A percentile compares a stretch with the other conserved stretches of the same genome.
These are phyloP conservation scores for Xylaria sp. DNA, from an alignment of 2,329 filamentous ascomycete species.

Conservation along the genomic window DNA sequence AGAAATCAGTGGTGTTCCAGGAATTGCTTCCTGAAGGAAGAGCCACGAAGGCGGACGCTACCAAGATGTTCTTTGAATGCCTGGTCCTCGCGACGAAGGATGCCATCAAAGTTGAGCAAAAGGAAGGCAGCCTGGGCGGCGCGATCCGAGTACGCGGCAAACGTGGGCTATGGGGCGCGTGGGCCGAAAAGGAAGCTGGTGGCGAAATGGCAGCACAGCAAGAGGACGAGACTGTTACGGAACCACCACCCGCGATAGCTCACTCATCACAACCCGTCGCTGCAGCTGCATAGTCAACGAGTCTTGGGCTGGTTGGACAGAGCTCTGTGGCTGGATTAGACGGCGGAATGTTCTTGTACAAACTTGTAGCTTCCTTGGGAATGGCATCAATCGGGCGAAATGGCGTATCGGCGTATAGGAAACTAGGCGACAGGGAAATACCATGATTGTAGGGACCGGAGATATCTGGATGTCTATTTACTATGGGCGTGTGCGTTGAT, in stretches of 20 bases:
- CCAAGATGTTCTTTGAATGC: conserved; percentile 99
- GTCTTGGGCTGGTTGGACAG: conserved; percentile 23
- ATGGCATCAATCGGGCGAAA: conserved; percentile 45
- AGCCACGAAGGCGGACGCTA: conserved; percentile 89
- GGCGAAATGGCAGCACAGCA: conserved; percentile 68
- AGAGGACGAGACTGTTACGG: conserved; percentile 53
- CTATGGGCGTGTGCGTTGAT: conserved; percentile 34
- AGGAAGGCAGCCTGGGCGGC: conserved; percentile 75
- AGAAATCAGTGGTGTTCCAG: conserved; percentile 87
- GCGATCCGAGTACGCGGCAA: conserved; percentile 88
- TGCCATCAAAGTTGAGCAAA: conserved; percentile 95
- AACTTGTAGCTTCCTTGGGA: conserved; percentile 48
- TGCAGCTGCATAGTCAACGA: conserved; percentile 45
- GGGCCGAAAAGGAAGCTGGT: conserved; percentile 83
- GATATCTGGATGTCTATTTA: conserved; percentile 45
- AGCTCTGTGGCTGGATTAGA: conserved; percentile 39
- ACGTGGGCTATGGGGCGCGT: conserved; percentile 94
- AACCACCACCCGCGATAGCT: conserved; percentile 51
- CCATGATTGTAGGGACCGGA: conserved; percentile 49
- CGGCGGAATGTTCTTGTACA: conserved; percentile 50
- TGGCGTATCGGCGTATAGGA: conserved; percentile 48
- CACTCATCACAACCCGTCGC: conserved; percentile 49
- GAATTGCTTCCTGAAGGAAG: conserved; percentile 84
- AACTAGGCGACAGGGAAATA: conserved; percentile 47
- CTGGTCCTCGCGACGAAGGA: conserved; percentile 97